phyloP scores from a whole-genome alignment of 1,284 basidiomycete species.

The Malassezia caprae region DNA sequence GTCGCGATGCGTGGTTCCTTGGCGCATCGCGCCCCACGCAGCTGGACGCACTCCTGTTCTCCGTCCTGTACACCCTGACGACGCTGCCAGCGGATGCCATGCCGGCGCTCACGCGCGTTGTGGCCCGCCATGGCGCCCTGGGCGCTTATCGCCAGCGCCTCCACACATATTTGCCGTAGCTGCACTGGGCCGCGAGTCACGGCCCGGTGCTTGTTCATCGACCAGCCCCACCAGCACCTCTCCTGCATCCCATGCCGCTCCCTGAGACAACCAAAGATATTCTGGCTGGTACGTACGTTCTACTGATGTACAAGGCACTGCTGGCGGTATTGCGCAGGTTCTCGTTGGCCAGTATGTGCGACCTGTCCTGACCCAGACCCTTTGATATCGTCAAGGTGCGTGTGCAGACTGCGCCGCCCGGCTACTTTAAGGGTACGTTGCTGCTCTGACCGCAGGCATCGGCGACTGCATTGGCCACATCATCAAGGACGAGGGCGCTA shows the following conservation, averaged over 20 bases:
- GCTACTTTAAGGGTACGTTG: slow-evolving; percentile 57
- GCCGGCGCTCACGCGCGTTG: background rate
- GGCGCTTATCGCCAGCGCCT: slow-evolving; percentile 7
- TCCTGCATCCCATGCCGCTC: slow-evolving; percentile 13
- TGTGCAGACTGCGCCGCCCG: slow-evolving; percentile 85
- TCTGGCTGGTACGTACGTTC: slow-evolving; percentile 20
- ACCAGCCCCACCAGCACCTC: background rate
- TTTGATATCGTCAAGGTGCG: slow-evolving; percentile 94
- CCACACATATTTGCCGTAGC: slow-evolving; percentile 7
- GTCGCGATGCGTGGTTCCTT: slow-evolving; percentile 7
- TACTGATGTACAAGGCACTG: slow-evolving; percentile 50
- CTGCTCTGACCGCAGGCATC: slow-evolving; percentile 56
- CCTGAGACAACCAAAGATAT: slow-evolving; percentile 29
- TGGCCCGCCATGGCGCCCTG: background rate
- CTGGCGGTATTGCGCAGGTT: slow-evolving; percentile 79
- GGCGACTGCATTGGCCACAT: slow-evolving; percentile 78
- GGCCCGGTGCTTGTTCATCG: background rate
- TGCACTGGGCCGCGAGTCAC: background rate
- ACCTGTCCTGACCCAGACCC: slow-evolving; percentile 49
- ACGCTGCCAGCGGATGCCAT: background rate
- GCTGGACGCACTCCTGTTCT: slow-evolving; percentile 12
- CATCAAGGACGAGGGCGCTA: slow-evolving; percentile 76
- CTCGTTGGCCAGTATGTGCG: slow-evolving; percentile 64
- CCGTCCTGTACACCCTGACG: slow-evolving; percentile 3
- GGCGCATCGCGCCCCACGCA: slow-evolving; percentile 7